Percentiles rank a stretch among this genome's conserved stretches.
Conservation (phyloP, 306 rosid genomes). For the Acmispon strigosus region DNA sequence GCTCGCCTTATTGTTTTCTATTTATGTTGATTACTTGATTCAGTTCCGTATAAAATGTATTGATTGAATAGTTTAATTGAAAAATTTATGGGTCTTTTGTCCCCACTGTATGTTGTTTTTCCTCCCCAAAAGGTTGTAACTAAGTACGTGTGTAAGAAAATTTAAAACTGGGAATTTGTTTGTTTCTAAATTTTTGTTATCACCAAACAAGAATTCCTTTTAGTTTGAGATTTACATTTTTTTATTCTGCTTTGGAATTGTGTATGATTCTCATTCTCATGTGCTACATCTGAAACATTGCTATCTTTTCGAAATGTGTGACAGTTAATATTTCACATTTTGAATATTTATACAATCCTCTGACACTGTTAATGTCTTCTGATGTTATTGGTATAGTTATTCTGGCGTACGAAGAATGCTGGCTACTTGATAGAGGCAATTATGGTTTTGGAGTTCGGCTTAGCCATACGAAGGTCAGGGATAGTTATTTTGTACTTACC, state of each 20-base stretch:
- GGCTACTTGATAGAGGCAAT: slow-evolving; percentile 88
- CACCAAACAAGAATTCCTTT: neutral
- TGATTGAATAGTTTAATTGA: neutral
- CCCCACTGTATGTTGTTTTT: neutral
- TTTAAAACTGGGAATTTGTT: neutral
- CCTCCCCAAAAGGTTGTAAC: neutral
- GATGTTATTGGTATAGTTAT: slow-evolving; percentile 48
- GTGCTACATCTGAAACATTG: neutral
- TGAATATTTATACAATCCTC: neutral
- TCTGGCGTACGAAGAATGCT: slow-evolving; percentile 67
- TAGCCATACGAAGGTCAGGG: slow-evolving; percentile 72
- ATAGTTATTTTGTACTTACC: slow-evolving; percentile 13
- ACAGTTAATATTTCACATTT: neutral
- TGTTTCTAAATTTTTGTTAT: neutral
- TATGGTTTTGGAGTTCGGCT: slow-evolving; percentile 89
- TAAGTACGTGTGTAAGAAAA: neutral
- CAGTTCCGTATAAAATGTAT: neutral
- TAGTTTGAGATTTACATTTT: neutral
- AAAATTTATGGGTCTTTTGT: neutral
- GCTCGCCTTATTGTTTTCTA: neutral
- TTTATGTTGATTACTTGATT: neutral
- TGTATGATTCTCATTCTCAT: neutral
- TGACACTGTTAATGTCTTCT: slow-evolving; percentile 2
- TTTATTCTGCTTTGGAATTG: neutral
- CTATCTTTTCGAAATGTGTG: slow-evolving; percentile 4